phyloP scores from a whole-genome alignment of 352 stramenopile genomes.

The Globisporangium rhizosaccharum region DNA sequence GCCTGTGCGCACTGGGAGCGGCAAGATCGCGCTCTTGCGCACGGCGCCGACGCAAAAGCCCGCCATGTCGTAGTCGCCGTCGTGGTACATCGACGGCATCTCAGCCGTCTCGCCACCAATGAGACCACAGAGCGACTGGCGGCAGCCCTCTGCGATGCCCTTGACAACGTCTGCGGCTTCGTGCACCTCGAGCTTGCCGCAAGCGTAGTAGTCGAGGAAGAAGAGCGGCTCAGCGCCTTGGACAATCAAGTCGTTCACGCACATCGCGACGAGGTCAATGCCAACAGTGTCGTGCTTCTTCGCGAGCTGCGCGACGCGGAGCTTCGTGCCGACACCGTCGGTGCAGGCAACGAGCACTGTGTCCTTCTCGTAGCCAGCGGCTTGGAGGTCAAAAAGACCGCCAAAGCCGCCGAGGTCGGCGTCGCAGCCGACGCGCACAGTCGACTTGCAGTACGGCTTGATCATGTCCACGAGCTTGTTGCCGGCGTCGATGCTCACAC shows the following conservation, averaged over 20 bases:
- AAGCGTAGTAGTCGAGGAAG: constrained; percentile 99
- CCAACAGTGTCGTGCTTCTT: constrained; percentile 95
- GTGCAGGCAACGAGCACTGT: constrained; percentile 97
- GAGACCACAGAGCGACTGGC: constrained; percentile 93
- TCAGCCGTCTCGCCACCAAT: constrained; percentile 97
- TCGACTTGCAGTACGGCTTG: constrained; percentile 98
- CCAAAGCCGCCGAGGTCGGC: constrained; percentile 97
- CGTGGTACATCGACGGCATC: constrained; percentile 99
- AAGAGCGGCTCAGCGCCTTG: constrained; percentile 98
- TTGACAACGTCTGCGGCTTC: constrained; percentile 94
- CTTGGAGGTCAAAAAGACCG: constrained; percentile 96
- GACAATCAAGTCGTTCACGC: constrained; percentile 99
- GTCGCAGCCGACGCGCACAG: constrained; percentile 92
- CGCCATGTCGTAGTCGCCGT: constrained; percentile 98
- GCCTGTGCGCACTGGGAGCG: constrained; percentile 83
- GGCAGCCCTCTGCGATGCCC: constrained; percentile 97
- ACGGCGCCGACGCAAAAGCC: constrained; percentile 98
- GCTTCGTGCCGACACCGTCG: constrained; percentile 98
- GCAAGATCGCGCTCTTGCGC: constrained; percentile 74
- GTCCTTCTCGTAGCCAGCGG: constrained; percentile 95
- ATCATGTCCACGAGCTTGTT: constrained; percentile 96
- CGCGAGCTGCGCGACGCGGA: constrained; percentile 84
- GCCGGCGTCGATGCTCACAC: constrained; percentile 98
- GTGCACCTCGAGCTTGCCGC: constrained; percentile 93
- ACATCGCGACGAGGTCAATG: constrained; percentile 99